phyloP scores from a whole-genome alignment of 441 rosid genomes.

The Aquilaria agallochum region DNA sequence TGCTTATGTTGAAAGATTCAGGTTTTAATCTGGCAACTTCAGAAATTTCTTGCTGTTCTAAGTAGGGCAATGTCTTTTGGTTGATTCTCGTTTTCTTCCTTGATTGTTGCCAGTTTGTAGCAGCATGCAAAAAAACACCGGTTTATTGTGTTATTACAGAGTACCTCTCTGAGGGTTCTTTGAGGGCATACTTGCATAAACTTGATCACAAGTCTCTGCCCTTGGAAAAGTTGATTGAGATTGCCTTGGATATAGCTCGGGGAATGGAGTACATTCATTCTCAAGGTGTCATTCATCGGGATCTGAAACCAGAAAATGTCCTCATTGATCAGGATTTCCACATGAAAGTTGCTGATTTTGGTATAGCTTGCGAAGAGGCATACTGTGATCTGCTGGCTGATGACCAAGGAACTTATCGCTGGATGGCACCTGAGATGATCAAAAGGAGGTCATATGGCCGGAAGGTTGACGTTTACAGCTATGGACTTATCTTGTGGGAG shows the following conservation, averaged over 20 bases:
- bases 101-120: constrained; percentile 65
- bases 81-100: constrained; percentile 19
- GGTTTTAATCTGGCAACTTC: too few relatives aligned
- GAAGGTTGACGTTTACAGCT: constrained; percentile 91
- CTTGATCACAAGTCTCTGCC: constrained; percentile 74
- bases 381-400: constrained; percentile 76
- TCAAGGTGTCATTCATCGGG: constrained; percentile 82
- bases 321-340: constrained; percentile 68
- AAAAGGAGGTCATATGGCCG: constrained; percentile 74
- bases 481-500: constrained; percentile 96
- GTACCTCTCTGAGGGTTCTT: constrained; percentile 88
- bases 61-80: too few relatives aligned
- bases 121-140: constrained; percentile 86
- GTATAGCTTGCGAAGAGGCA: constrained; percentile 90
- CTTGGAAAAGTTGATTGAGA: constrained; percentile 47
- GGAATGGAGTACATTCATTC: constrained; percentile 97
- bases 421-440: constrained; percentile 99
- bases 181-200: constrained; percentile 91
- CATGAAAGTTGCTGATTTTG: constrained; percentile 91
- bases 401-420: constrained; percentile 95
- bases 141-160: constrained; percentile 83
- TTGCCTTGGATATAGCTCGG: constrained; percentile 77
- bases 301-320: constrained; percentile 94
- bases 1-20: too few relatives aligned
- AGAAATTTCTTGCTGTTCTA: too few relatives aligned